A percentile compares a stretch with the other conserved stretches of the same genome.
phyloP scores from a whole-genome alignment of 106 monocot genomes.

The Dendrobium catenatum region DNA sequence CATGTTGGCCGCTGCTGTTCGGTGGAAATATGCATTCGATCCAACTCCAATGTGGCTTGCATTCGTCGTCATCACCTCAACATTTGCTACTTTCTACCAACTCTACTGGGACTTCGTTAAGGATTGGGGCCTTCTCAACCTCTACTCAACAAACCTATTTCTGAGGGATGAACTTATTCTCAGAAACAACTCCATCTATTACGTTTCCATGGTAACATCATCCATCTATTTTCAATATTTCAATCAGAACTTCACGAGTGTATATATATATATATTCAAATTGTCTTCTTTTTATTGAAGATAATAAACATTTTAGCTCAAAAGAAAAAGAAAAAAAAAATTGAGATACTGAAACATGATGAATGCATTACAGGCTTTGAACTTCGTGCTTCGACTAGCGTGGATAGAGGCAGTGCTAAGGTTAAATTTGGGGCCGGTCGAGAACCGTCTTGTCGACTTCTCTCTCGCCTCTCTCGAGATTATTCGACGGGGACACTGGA shows the following conservation, averaged over 20 bases:
- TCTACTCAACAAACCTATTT: slow-evolving; percentile 43
- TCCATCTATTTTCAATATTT: not conserved
- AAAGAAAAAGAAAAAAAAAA: not conserved
- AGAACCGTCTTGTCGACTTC: slow-evolving; percentile 76
- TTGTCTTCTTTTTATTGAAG: too few relatives aligned
- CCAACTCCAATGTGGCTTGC: slow-evolving; percentile 52
- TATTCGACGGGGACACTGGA: slow-evolving; percentile 91
- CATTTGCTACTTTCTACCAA: slow-evolving; percentile 73
- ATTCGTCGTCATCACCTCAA: slow-evolving; percentile 45
- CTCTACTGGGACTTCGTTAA: slow-evolving; percentile 97
- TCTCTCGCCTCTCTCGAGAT: slow-evolving; percentile 73
- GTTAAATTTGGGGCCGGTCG: slow-evolving; percentile 36
- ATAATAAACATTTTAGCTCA: too few relatives aligned
- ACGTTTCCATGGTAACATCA: slow-evolving; percentile 68
- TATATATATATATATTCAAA: too few relatives aligned
- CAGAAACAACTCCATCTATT: slow-evolving; percentile 71
- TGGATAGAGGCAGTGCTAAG: slow-evolving; percentile 70
- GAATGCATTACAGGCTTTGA: slow-evolving; percentile 36
- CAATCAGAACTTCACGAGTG: too few relatives aligned
- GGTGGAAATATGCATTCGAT: slow-evolving; percentile 64
- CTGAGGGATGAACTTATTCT: slow-evolving; percentile 85
- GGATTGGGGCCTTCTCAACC: slow-evolving; percentile 82
- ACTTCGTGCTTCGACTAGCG: slow-evolving; percentile 80
- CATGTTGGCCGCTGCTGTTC: slow-evolving; percentile 74
- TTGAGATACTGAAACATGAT: not conserved